Evolutionary conservation across 345 rosid species (phyloP).

Genomic region (Melastoma malabathricum): DNA sequence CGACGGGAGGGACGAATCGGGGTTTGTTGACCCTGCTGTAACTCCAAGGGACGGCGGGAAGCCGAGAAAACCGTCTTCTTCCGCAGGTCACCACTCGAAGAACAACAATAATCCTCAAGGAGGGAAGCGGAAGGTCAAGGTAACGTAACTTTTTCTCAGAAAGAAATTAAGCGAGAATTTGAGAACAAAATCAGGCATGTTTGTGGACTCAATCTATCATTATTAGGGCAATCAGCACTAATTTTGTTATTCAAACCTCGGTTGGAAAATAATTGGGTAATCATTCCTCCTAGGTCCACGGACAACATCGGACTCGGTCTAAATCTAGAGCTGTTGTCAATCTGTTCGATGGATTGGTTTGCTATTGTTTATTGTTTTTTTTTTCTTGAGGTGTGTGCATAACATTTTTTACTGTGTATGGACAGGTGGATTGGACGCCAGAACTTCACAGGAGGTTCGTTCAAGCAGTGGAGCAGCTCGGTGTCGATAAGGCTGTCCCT

Average conservation of each 20-base stretch:
- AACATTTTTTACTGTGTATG: neutral
- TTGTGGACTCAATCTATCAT: too few relatives aligned
- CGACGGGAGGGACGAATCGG: conserved; percentile 21
- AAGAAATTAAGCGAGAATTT: too few relatives aligned
- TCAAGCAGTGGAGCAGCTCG: conserved; percentile 95
- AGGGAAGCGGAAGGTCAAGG: conserved; percentile 60
- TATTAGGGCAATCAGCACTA: too few relatives aligned
- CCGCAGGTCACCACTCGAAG: conserved; percentile 16
- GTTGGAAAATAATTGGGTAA: too few relatives aligned
- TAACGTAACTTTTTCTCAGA: conserved; percentile 4
- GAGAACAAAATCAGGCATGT: too few relatives aligned
- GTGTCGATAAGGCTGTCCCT: conserved; percentile 96
- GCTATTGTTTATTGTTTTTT: neutral
- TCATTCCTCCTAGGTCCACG: too few relatives aligned
- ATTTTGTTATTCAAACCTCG: too few relatives aligned
- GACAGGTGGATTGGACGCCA: conserved; percentile 95
- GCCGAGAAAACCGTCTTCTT: conserved; percentile 27
- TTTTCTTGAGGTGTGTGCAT: neutral
- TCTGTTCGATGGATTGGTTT: neutral
- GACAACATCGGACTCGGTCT: too few relatives aligned
- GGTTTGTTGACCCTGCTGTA: conserved; percentile 13
- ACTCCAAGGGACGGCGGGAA: conserved; percentile 24
- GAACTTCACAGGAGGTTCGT: conserved; percentile 91
- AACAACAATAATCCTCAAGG: conserved; percentile 13
- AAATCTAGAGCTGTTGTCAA: too few relatives aligned